Conservation (phyloP, 78 protist genomes). For the Dictyostelium capitatum region DNA sequence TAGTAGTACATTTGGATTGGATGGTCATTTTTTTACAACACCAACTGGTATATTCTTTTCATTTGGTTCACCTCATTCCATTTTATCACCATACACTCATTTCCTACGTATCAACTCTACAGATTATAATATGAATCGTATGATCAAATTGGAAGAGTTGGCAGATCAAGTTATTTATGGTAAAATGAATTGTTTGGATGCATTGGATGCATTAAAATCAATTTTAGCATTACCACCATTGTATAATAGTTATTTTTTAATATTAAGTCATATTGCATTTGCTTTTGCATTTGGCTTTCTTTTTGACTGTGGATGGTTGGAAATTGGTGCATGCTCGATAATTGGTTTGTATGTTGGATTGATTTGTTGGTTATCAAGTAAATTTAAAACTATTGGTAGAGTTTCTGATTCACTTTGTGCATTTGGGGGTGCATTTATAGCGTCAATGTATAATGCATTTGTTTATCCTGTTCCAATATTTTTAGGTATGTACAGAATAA, state of each 20-base stretch:
- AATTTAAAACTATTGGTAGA: constrained; percentile 53
- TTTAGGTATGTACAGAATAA: not conserved
- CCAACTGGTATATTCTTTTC: constrained; percentile 80
- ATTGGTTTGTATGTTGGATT: constrained; percentile 68
- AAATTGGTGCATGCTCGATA: constrained; percentile 50
- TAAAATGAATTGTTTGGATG: constrained; percentile 17
- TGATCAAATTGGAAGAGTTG: constrained; percentile 33
- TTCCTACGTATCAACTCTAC: constrained; percentile 48
- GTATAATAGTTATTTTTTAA: constrained; percentile 12
- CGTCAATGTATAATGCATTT: constrained; percentile 37
- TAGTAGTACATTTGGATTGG: constrained; percentile 66
- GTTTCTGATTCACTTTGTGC: constrained; percentile 51
- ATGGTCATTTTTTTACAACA: constrained; percentile 75
- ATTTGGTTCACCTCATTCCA: constrained; percentile 76
- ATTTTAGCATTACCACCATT: constrained; percentile 43
- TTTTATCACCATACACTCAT: constrained; percentile 81
- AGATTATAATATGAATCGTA: constrained; percentile 65
- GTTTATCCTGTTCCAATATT: constrained; percentile 39
- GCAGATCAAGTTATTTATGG: constrained; percentile 71
- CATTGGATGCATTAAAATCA: not conserved
- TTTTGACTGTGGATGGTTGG: constrained; percentile 45
- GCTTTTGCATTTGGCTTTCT: constrained; percentile 44
- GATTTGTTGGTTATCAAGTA: constrained; percentile 2
- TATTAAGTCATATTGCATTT: constrained; percentile 23
- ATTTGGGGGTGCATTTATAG: constrained; percentile 67